These are phyloP conservation scores for Aspergillus indologenus DNA, from an alignment of 495 filamentous ascomycete species.

Conservation along the genomic window DNA sequence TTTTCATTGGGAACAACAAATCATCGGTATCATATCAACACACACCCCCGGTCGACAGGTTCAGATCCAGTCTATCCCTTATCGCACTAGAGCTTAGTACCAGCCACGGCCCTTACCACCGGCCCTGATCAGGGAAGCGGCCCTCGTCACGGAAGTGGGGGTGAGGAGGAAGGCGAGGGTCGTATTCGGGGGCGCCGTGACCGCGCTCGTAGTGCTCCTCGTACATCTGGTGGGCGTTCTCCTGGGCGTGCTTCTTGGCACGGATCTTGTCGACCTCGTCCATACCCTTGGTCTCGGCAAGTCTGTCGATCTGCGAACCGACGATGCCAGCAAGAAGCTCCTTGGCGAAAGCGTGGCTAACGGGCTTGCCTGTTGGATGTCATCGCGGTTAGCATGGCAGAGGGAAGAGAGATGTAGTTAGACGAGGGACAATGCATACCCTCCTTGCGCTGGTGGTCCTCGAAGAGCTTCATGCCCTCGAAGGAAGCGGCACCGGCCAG, in stretches of 20 bases:
- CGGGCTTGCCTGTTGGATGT: constrained; percentile 55
- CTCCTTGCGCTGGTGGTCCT: constrained; percentile 69
- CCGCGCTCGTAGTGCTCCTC: constrained; percentile 53
- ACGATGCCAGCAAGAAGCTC: constrained; percentile 69
- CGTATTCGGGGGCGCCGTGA: constrained; percentile 42
- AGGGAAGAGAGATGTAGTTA: not conserved
- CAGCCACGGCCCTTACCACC: constrained; percentile 7
- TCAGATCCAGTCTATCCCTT: not conserved
- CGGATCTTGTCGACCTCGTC: constrained; percentile 64
- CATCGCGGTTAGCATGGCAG: not conserved
- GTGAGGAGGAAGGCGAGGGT: constrained; percentile 39
- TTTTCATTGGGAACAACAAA: not conserved
- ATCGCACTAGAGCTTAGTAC: constrained; percentile 1
- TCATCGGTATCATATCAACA: constrained; percentile 14
- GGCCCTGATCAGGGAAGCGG: too few relatives aligned
- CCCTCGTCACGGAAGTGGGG: constrained; percentile 24
- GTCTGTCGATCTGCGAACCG: constrained; percentile 73
- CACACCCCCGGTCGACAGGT: not conserved
- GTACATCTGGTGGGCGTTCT: constrained; percentile 63
- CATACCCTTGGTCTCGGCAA: constrained; percentile 74
- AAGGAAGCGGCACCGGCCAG: constrained; percentile 75
- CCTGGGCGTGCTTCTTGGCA: constrained; percentile 64
- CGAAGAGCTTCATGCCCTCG: constrained; percentile 75
- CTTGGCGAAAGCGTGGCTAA: constrained; percentile 74
- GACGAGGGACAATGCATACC: constrained; percentile 41